Evolutionary conservation across 2,329 filamentous ascomycete genomes (phyloP), one percentile per base, ranked within the genome.

Genomic region (Ceratocystis cacaofunesta): DNA sequence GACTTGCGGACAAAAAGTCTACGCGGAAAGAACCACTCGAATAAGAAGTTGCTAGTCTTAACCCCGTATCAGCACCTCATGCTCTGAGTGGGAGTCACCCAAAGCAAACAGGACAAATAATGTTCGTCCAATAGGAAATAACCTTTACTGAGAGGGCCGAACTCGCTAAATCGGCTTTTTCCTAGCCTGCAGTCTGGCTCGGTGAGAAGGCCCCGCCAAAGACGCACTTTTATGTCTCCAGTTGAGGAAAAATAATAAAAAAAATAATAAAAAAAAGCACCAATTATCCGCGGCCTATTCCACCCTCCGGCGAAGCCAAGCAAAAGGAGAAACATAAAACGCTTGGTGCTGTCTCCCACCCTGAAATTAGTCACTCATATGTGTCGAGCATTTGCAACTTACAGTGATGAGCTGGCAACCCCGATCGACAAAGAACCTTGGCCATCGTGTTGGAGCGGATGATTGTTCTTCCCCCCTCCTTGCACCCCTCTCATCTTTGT

Each of bases 381-480:
- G 19, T 22, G n/a, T 19, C 6, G 7, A 19, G n/a, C n/a, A 4
- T 8, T 10, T 32, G n/a, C 28, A 30, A 57, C 28, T n/a, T 57
- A 17, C 22, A 30, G 19, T 25, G 22, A 28, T 57, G 52, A 30
- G 22, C 30, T 57, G 52, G 52, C 52, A 57, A 57, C 25, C 25
- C 22, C n/a, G 52, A 57, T 57, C 52, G 12, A 57, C 52, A 32
- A 17, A 30, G 10, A 57, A 15, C 36, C 15, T 57, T 57, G 52
- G 52, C 52, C 19, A 19, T 55, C 8, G 10, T 30, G 25, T 55
- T 55, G 50, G 50, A 25, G 52, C 52, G 52, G 52, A 30, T 30
- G 52, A 57, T 57, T 57, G 52, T 57, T 57, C 30, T 57, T 30
- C 52, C 52, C 50, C 67, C 2, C 64, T 68, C n/a, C 57, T 41